Conservation (phyloP, 805 yeast species). For the Myxozyma sirexii region DNA sequence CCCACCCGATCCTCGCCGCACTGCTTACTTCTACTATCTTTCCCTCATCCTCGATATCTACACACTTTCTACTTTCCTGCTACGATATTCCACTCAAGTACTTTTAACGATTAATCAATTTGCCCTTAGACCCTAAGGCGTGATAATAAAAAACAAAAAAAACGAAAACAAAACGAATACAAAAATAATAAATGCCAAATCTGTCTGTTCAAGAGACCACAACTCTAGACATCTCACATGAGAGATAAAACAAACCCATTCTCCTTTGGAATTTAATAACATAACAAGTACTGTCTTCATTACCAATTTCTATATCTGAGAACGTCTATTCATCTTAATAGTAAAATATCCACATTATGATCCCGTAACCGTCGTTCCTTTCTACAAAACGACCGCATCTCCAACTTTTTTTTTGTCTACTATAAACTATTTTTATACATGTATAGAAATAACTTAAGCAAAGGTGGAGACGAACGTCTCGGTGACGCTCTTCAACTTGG, state of each 20-base stretch:
- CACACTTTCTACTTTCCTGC: too few relatives aligned
- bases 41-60: too few relatives aligned
- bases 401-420: conserved; percentile 1
- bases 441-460: conserved; percentile 29
- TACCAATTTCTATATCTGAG: not conserved
- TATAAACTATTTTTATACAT: not conserved
- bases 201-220: conserved; percentile 3
- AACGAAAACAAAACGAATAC: not conserved
- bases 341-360: not conserved
- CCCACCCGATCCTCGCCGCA: too few relatives aligned
- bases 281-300: not conserved
- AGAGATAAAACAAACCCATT: not conserved
- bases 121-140: conserved; percentile 11
- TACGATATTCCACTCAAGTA: too few relatives aligned
- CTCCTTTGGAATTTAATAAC: not conserved
- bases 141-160: not conserved
- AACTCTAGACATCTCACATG: not conserved
- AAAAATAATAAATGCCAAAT: conserved; percentile 9
- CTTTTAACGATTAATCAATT: not conserved
- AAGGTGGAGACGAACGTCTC: conserved; percentile 92
- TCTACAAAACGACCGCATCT: conserved; percentile 3
- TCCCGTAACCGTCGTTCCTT: conserved; percentile 2
- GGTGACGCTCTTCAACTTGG: conserved; percentile 84
- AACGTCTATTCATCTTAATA: not conserved
- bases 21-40: too few relatives aligned